A percentile compares a stretch with the other conserved stretches of the same genome.
phyloP scores from a whole-genome alignment of 345 rosid genomes.

The Raphanus sativus region DNA sequence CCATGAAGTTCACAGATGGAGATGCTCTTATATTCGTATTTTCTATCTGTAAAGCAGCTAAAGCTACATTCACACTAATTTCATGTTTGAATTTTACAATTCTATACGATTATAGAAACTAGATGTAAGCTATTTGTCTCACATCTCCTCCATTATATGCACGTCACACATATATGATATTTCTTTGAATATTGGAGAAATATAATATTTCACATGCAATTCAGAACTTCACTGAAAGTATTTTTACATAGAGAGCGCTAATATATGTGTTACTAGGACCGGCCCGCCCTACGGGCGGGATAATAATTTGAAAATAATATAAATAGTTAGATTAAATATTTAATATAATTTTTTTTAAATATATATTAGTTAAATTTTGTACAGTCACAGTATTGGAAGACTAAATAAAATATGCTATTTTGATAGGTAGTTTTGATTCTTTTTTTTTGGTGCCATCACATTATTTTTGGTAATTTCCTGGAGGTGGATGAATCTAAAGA shows the following conservation, averaged over 20 bases:
- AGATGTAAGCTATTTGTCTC: not conserved
- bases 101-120: not conserved
- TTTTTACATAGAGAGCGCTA: not conserved
- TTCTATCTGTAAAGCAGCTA: not conserved
- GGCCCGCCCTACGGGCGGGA: no score
- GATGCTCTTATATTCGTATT: not conserved
- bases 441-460: no score
- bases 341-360: no score
- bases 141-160: conserved; percentile 6
- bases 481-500: no score
- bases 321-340: no score
- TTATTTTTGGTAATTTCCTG: no score
- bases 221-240: conserved; percentile 18
- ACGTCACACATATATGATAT: conserved; percentile 3
- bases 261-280: not conserved
- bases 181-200: not conserved
- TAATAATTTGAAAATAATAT: no score
- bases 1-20: no score
- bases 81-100: not conserved
- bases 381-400: no score
- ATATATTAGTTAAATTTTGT: no score
- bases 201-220: conserved; percentile 13
- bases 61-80: conserved; percentile 1
- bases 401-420: no score
- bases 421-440: no score